These are phyloP conservation scores for Biscogniauxia mediterranea DNA, from an alignment of 2,329 filamentous ascomycete genomes.

Conservation along the genomic window DNA sequence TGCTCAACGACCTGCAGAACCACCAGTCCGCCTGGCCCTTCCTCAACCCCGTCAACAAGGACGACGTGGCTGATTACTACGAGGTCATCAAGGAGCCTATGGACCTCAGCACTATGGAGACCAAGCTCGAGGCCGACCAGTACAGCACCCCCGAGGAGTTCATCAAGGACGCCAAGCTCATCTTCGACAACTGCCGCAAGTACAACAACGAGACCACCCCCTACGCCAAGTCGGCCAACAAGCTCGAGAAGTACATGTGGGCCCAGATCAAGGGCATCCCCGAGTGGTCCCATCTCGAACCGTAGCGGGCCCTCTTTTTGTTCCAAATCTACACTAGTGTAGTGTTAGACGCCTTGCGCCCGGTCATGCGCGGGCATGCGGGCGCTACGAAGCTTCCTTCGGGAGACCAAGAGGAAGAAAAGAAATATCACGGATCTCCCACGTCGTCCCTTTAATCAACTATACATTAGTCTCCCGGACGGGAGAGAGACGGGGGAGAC, in stretches of 20 bases:
- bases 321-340: neutral
- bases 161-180: slow-evolving; percentile 79
- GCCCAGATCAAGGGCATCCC: slow-evolving; percentile 85
- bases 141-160: slow-evolving; percentile 93
- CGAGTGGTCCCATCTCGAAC: slow-evolving; percentile 75
- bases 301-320: slow-evolving; percentile 28
- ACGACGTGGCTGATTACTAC: slow-evolving; percentile 98
- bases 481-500: too few relatives aligned
- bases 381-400: too few relatives aligned
- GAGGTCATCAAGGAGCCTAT: slow-evolving; percentile 98
- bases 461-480: too few relatives aligned
- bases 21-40: slow-evolving; percentile 94
- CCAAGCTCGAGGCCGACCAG: slow-evolving; percentile 88
- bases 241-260: slow-evolving; percentile 95
- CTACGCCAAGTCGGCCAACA: slow-evolving; percentile 93
- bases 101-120: slow-evolving; percentile 95
- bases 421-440: too few relatives aligned
- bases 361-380: too few relatives aligned
- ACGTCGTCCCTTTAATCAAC: too few relatives aligned
- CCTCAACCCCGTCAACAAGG: slow-evolving; percentile 85
- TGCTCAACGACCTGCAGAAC: slow-evolving; percentile 94
- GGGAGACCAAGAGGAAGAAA: too few relatives aligned
- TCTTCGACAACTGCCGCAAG: slow-evolving; percentile 91
- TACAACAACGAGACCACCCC: slow-evolving; percentile 96
- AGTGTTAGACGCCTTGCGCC: too few relatives aligned